Conservation (phyloP, 495 filamentous ascomycete genomes). For the Melanomma pulvis-pyrius region DNA sequence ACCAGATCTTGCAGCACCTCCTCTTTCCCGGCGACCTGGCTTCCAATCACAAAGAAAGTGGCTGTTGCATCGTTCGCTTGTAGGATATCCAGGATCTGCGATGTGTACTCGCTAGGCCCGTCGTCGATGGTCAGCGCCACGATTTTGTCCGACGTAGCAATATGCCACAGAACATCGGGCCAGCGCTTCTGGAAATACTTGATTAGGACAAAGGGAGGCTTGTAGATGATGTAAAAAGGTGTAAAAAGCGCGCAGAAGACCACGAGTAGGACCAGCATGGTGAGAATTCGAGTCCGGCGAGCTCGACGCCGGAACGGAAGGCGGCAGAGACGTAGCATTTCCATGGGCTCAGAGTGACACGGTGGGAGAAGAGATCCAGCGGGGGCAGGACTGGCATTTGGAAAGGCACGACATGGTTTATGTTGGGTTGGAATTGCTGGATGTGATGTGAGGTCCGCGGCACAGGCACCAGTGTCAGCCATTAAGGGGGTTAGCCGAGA, state of each 20-base stretch:
- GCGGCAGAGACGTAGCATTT: constrained; percentile 46
- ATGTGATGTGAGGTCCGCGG: not conserved
- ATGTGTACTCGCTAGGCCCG: constrained; percentile 72
- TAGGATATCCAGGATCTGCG: constrained; percentile 68
- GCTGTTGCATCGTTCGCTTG: constrained; percentile 48
- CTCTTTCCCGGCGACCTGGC: constrained; percentile 67
- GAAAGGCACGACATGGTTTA: not conserved
- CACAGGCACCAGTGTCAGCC: not conserved
- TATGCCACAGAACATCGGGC: constrained; percentile 76
- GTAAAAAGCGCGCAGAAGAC: constrained; percentile 53
- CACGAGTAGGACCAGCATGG: constrained; percentile 55
- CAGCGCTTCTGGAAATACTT: constrained; percentile 66
- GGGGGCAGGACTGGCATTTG: not conserved
- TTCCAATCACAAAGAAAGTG: constrained; percentile 60
- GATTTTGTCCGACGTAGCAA: constrained; percentile 59
- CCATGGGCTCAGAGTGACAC: not conserved
- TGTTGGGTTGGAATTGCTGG: not conserved
- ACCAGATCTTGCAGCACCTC: constrained; percentile 62
- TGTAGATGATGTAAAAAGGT: constrained; percentile 71
- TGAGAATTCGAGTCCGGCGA: constrained; percentile 57
- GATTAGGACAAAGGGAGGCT: constrained; percentile 69
- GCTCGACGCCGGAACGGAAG: constrained; percentile 58
- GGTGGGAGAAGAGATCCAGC: not conserved
- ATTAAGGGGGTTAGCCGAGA: constrained; percentile 1
- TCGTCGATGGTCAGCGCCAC: constrained; percentile 87